Conservation (phyloP, 2,329 filamentous ascomycete genomes). For the Ophiostoma sp. region DNA sequence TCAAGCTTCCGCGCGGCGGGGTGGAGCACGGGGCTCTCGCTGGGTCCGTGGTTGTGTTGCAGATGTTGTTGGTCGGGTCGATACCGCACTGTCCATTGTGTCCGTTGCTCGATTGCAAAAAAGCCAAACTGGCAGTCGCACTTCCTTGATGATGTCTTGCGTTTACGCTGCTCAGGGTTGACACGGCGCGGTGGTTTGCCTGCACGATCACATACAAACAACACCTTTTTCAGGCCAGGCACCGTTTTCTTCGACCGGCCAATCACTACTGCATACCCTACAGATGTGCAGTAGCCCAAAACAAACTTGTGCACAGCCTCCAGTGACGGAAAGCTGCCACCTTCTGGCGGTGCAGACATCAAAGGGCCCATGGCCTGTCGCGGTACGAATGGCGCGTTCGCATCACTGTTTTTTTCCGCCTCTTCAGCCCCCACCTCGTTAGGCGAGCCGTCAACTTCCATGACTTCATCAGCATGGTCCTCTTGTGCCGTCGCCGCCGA, state of each 20-base stretch:
- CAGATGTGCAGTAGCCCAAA: conserved; percentile 59
- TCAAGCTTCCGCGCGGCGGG: conserved; percentile 61
- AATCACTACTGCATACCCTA: conserved; percentile 64
- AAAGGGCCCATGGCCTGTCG: conserved; percentile 52
- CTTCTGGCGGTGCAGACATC: conserved; percentile 60
- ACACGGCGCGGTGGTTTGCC: conserved; percentile 58
- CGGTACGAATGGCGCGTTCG: conserved; percentile 42
- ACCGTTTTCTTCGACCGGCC: conserved; percentile 64
- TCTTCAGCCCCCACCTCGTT: conserved; percentile 26
- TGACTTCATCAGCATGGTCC: conserved; percentile 43
- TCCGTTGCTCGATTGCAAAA: conserved; percentile 62
- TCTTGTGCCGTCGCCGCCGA: conserved; percentile 33
- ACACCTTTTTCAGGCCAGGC: conserved; percentile 60
- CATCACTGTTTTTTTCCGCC: conserved; percentile 34
- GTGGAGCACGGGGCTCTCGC: conserved; percentile 61
- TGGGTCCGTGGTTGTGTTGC: conserved; percentile 60
- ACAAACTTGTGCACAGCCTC: conserved; percentile 62
- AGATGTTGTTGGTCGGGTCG: conserved; percentile 55
- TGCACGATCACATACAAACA: conserved; percentile 62
- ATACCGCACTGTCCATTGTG: conserved; percentile 62
- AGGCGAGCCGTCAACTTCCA: conserved; percentile 45
- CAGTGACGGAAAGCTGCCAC: conserved; percentile 58
- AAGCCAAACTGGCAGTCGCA: conserved; percentile 66
- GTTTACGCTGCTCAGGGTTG: conserved; percentile 59
- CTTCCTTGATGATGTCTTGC: conserved; percentile 63